A percentile compares a stretch with the other conserved stretches of the same genome.
phyloP scores from a whole-genome alignment of 495 filamentous ascomycete genomes.

The Aspergillus coremiiformis region DNA sequence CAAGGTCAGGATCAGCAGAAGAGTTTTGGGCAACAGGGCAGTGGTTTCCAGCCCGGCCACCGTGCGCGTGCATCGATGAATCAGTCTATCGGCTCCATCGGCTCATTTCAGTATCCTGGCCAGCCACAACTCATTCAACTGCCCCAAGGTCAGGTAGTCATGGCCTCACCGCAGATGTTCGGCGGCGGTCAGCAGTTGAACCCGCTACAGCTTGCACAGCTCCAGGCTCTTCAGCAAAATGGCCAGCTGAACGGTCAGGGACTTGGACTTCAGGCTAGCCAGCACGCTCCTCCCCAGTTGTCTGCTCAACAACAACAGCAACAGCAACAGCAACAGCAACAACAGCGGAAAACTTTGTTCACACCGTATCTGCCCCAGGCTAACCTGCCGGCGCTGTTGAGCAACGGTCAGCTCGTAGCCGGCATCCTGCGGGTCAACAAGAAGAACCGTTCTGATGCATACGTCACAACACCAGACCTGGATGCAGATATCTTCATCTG shows the following conservation, averaged over 20 bases:
- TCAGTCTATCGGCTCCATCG: conserved; percentile 78
- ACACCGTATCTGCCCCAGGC: conserved; percentile 97
- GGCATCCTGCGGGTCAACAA: conserved; percentile 98
- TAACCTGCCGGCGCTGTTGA: conserved; percentile 80
- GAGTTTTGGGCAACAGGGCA: conserved; percentile 56
- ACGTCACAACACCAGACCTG: conserved; percentile 87
- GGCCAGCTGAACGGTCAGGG: conserved; percentile 77
- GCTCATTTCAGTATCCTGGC: conserved; percentile 82
- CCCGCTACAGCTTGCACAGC: conserved; percentile 78
- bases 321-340: conserved; percentile 79
- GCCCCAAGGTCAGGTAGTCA: conserved; percentile 73
- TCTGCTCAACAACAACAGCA: conserved; percentile 48
- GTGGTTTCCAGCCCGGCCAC: conserved; percentile 84
- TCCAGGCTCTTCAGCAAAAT: conserved; percentile 79
- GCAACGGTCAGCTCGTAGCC: conserved; percentile 88
- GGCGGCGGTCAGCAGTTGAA: conserved; percentile 76
- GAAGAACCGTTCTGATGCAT: conserved; percentile 97
- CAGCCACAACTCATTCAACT: conserved; percentile 88
- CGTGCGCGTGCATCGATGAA: conserved; percentile 76
- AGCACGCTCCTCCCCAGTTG: conserved; percentile 63
- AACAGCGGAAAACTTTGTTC: conserved; percentile 96
- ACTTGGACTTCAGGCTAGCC: conserved; percentile 61
- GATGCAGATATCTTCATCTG: conserved; percentile 99
- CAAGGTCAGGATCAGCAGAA: conserved; percentile 48
- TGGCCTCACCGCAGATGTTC: conserved; percentile 66